These are phyloP conservation scores for Boletus sp. DNA, from an alignment of 768 basidiomycete genomes.

Conservation along the genomic window DNA sequence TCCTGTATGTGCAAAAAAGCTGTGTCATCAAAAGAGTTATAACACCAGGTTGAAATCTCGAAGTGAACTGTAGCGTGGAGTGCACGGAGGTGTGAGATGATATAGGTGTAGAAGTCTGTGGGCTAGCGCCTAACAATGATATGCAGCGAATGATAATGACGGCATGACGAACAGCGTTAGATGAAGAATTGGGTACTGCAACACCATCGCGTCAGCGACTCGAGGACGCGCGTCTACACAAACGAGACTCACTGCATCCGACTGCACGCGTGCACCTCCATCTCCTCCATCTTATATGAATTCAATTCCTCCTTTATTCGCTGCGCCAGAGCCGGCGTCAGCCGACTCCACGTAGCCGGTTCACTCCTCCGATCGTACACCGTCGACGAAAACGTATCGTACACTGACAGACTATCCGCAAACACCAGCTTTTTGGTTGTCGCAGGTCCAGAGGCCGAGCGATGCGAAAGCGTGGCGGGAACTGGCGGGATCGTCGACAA, in stretches of 20 bases:
- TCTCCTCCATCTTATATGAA: constrained; percentile 99
- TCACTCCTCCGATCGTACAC: constrained; percentile 95
- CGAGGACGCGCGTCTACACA: neutral
- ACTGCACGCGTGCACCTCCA: constrained; percentile 96
- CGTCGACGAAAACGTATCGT: constrained; percentile 90
- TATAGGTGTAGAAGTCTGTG: constrained; percentile 27
- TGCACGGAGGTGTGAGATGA: constrained; percentile 18
- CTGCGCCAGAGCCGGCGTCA: constrained; percentile 94
- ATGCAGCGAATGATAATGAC: constrained; percentile 25
- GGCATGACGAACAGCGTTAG: constrained; percentile 40
- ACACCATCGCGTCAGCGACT: neutral
- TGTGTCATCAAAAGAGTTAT: constrained; percentile 18
- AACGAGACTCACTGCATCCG: constrained; percentile 73
- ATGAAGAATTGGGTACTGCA: constrained; percentile 86
- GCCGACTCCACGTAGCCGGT: constrained; percentile 93
- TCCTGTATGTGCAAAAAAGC: constrained; percentile 24
- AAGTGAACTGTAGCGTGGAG: constrained; percentile 19
- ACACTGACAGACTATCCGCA: constrained; percentile 89
- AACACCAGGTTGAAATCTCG: constrained; percentile 27
- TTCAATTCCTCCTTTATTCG: constrained; percentile 98
- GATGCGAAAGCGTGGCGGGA: constrained; percentile 58
- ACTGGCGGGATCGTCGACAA: constrained; percentile 55
- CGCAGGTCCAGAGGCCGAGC: constrained; percentile 74
- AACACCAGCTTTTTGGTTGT: constrained; percentile 79
- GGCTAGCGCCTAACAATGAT: constrained; percentile 30